These are phyloP conservation scores for Santalum album DNA, from an alignment of 164 flowering plant species.

Conservation along the genomic window DNA sequence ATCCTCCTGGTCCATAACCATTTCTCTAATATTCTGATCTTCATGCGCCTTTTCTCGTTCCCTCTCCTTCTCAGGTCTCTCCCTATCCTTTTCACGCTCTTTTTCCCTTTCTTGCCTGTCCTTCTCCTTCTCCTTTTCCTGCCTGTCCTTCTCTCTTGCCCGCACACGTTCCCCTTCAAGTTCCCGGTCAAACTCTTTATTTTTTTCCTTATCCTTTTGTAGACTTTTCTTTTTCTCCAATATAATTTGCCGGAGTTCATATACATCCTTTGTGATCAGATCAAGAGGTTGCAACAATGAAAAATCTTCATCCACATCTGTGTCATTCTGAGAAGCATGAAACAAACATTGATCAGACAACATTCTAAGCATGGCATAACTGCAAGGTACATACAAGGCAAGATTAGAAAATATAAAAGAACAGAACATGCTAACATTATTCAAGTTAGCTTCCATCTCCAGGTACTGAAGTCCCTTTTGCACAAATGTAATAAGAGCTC, in stretches of 20 bases:
- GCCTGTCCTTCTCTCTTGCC: slow-evolving; percentile 14
- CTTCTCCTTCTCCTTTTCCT: slow-evolving; percentile 19
- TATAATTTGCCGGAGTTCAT: slow-evolving; percentile 61
- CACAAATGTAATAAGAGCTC: slow-evolving; percentile 82
- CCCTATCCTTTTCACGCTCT: slow-evolving; percentile 1
- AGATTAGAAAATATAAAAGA: slow-evolving; percentile 1
- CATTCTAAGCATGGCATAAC: neutral
- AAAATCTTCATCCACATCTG: slow-evolving; percentile 88
- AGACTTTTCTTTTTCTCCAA: slow-evolving; percentile 60
- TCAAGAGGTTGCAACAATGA: slow-evolving; percentile 86
- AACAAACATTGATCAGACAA: slow-evolving; percentile 23
- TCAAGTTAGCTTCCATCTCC: slow-evolving; percentile 92
- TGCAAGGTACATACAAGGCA: neutral
- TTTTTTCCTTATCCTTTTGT: slow-evolving; percentile 52
- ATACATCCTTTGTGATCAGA: slow-evolving; percentile 82
- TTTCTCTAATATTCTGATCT: slow-evolving; percentile 31
- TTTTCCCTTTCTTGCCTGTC: slow-evolving; percentile 18
- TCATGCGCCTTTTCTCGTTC: slow-evolving; percentile 52
- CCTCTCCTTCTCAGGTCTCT: slow-evolving; percentile 25
- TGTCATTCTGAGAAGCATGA: slow-evolving; percentile 52
- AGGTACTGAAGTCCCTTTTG: slow-evolving; percentile 94
- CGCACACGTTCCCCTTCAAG: slow-evolving; percentile 20
- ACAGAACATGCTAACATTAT: slow-evolving; percentile 44
- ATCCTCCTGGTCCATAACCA: slow-evolving; percentile 37
- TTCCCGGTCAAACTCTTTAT: slow-evolving; percentile 35